These are phyloP conservation scores for Starmerella stigmatis DNA, from an alignment of 805 yeast genomes.

Conservation along the genomic window DNA sequence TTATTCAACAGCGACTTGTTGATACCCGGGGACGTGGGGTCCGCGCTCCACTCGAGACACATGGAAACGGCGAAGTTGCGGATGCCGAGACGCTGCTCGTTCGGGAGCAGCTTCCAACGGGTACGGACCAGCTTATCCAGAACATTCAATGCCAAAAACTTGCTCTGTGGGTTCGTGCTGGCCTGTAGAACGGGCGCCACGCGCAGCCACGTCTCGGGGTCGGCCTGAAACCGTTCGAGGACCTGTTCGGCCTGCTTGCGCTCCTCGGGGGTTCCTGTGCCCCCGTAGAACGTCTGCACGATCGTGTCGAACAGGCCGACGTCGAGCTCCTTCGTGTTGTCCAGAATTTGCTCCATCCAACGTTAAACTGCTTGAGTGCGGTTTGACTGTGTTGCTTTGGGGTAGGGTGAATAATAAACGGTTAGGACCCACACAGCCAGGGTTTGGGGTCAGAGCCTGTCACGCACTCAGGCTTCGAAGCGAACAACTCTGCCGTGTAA, in stretches of 20 bases:
- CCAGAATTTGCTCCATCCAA: constrained; percentile 75
- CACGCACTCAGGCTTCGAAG: neutral
- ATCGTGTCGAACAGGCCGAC: constrained; percentile 68
- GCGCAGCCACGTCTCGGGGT: constrained; percentile 91
- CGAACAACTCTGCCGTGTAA: neutral
- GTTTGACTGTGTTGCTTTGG: constrained; percentile 3
- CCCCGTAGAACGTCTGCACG: constrained; percentile 80
- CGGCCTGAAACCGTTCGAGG: constrained; percentile 60
- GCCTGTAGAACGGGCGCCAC: constrained; percentile 85
- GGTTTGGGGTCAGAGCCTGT: neutral
- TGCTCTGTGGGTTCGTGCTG: constrained; percentile 63
- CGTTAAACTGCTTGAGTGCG: constrained; percentile 2
- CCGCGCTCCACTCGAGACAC: constrained; percentile 85
- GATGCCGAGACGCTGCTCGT: constrained; percentile 81
- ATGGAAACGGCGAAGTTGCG: constrained; percentile 87
- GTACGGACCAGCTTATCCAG: constrained; percentile 82
- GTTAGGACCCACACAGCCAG: neutral
- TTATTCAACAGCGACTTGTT: constrained; percentile 82
- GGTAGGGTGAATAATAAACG: constrained; percentile 5
- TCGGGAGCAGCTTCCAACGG: constrained; percentile 87
- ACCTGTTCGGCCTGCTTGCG: constrained; percentile 34
- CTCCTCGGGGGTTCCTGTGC: constrained; percentile 39
- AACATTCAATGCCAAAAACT: constrained; percentile 83
- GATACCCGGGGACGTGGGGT: constrained; percentile 55
- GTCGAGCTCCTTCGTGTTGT: constrained; percentile 76